These are phyloP conservation scores for Boletus pseudopeckii DNA, from an alignment of 768 basidiomycete genomes.

Conservation along the genomic window DNA sequence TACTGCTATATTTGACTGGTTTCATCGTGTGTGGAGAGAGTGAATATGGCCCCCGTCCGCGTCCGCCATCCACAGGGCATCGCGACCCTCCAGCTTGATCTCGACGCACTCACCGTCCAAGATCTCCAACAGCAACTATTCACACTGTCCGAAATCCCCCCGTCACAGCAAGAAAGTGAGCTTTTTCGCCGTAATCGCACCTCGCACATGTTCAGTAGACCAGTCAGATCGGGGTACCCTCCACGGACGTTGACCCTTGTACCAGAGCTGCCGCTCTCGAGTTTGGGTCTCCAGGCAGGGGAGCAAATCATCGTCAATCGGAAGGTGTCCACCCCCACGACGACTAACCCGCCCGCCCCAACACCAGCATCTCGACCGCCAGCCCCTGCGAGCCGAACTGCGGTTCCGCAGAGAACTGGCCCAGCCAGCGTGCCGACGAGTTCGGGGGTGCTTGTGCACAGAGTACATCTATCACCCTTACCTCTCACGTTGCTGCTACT, in stretches of 20 bases:
- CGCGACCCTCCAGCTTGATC: conserved; percentile 67
- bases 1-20: too few relatives aligned
- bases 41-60: conserved; percentile 65
- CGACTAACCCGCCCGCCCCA: conserved; percentile 7
- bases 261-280: conserved; percentile 70
- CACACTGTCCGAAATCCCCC: conserved; percentile 61
- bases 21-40: background rate
- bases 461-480: conserved; percentile 38
- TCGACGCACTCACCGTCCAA: conserved; percentile 60
- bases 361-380: conserved; percentile 12
- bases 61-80: conserved; percentile 85
- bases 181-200: conserved; percentile 9
- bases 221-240: conserved; percentile 85
- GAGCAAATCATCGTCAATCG: conserved; percentile 84
- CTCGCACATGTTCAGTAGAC: background rate
- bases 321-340: conserved; percentile 22
- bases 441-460: conserved; percentile 68
- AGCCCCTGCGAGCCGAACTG: conserved; percentile 13
- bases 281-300: conserved; percentile 71
- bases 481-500: conserved; percentile 6
- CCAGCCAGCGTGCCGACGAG: conserved; percentile 60
- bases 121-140: conserved; percentile 76
- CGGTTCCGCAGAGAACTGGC: conserved; percentile 27
- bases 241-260: conserved; percentile 68
- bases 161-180: conserved; percentile 77